Conservation (phyloP, 257 asterid species). For the Vinca minor region DNA sequence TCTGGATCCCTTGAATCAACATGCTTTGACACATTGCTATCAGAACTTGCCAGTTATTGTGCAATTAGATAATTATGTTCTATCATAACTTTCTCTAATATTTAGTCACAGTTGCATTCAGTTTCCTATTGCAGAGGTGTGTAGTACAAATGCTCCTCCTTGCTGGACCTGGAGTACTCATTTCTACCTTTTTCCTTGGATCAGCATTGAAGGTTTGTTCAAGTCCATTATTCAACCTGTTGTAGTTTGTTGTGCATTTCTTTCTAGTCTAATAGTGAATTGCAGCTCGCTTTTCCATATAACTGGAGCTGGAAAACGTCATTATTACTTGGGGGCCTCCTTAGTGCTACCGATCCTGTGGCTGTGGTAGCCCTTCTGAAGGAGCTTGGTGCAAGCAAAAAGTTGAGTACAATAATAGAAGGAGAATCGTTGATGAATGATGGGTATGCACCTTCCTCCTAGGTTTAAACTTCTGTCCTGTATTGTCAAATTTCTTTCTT, state of each 20-base stretch:
- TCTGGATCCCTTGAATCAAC: background rate
- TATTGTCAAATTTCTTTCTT: background rate
- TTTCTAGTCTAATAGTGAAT: conserved; percentile 22
- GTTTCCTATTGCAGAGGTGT: conserved; percentile 56
- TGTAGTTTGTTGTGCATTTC: conserved; percentile 10
- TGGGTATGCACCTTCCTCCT: conserved; percentile 41
- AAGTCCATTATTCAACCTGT: conserved; percentile 19
- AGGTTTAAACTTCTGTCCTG: background rate
- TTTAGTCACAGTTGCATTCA: background rate
- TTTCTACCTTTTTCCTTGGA: conserved; percentile 86
- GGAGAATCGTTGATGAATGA: conserved; percentile 99
- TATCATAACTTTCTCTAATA: background rate
- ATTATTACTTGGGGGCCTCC: conserved; percentile 90
- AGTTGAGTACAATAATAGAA: conserved; percentile 87
- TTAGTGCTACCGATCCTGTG: conserved; percentile 98
- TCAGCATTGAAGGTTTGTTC: conserved; percentile 68
- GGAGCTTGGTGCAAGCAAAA: conserved; percentile 96
- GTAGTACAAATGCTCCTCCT: conserved; percentile 76
- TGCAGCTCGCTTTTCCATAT: conserved; percentile 80
- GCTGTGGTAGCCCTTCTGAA: conserved; percentile 95
- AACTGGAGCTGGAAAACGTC: conserved; percentile 94
- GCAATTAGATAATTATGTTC: conserved; percentile 1
- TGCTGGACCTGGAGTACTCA: conserved; percentile 97
- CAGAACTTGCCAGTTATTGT: background rate
- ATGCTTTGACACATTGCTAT: background rate